Conservation (phyloP, 2,329 filamentous ascomycete genomes). For the Didymellaceae sp. region DNA sequence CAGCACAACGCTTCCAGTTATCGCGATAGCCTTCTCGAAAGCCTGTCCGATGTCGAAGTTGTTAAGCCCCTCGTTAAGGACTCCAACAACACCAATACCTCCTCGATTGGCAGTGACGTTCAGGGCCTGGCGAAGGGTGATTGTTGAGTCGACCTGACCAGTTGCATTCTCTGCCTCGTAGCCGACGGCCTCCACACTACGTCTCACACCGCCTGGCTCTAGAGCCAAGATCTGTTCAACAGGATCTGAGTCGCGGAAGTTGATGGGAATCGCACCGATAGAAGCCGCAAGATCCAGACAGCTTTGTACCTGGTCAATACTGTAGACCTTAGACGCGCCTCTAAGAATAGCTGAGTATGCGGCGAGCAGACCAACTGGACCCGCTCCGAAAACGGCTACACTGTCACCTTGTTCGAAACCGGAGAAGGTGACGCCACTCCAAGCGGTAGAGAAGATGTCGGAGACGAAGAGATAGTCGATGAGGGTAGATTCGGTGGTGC, state of each 20-base stretch:
- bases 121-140: conserved; percentile 36
- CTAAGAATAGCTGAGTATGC: conserved; percentile 45
- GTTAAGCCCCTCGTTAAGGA: conserved; percentile 11
- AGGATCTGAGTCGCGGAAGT: conserved; percentile 36
- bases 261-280: conserved; percentile 46
- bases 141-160: conserved; percentile 25
- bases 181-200: conserved; percentile 15
- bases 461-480: conserved; percentile 38
- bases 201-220: conserved; percentile 19
- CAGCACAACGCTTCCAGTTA: conserved; percentile 19
- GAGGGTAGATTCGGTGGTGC: not conserved
- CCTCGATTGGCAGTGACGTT: conserved; percentile 34
- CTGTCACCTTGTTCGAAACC: conserved; percentile 34
- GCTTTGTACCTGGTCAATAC: conserved; percentile 32
- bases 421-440: conserved; percentile 27
- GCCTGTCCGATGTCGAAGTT: not conserved
- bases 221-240: conserved; percentile 39
- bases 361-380: conserved; percentile 33
- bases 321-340: conserved; percentile 42
- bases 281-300: conserved; percentile 32
- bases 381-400: conserved; percentile 46
- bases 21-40: conserved; percentile 6
- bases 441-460: conserved; percentile 40
- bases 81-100: conserved; percentile 38
- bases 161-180: conserved; percentile 22